Evolutionary conservation across 2,329 filamentous ascomycete genomes (phyloP), one percentile per base, ranked within the genome.

Genomic region (Fusarium denticulatum): DNA sequence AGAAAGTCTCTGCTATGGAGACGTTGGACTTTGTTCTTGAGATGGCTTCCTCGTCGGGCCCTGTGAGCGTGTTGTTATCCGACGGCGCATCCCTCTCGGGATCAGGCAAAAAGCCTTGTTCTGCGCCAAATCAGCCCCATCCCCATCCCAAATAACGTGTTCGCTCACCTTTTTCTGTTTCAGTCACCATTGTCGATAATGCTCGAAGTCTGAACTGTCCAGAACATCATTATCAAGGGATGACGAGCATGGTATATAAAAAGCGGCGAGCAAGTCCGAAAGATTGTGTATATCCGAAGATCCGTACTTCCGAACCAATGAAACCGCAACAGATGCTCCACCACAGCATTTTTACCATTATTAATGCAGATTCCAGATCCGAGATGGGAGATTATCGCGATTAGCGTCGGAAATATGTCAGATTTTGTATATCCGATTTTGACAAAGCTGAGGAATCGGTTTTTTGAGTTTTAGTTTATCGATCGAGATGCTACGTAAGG

Each of bases 1-100:
- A 77, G 22, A 77, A 76, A 0, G 75, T 69, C 14, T 77, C 75
- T 3, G 75, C 75, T 47, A 77, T 73, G 10, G 75, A 77, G 5
- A 60, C 59, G 26, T n/a, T 55, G 6, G 75, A 75, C 50, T 77
- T 76, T 61, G 64, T 67, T 14, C 73, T 72, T 8, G 69, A 30
- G 37, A 77, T 22, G 9, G 55, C 77, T 56, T 47, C 78, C 61
- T 55, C 79, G 60, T 52, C 75, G 24, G 61, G 66, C 2, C 61
- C 60, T 30, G 67, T 60, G 12, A 67, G 18, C 7, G 61, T 73
- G 32, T 67, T 74, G 52, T 56, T 71, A 22, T 69, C 64, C n/a
- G 57, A 74, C 6, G 49, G 55, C 16, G 53, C 40, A 34, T 73
- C 70, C 50, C 28, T 71, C 20, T 73, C 71, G 11, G 37, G 47